Evolutionary conservation across 305 asterid species (phyloP).

Genomic region (Rubia peregrina): DNA sequence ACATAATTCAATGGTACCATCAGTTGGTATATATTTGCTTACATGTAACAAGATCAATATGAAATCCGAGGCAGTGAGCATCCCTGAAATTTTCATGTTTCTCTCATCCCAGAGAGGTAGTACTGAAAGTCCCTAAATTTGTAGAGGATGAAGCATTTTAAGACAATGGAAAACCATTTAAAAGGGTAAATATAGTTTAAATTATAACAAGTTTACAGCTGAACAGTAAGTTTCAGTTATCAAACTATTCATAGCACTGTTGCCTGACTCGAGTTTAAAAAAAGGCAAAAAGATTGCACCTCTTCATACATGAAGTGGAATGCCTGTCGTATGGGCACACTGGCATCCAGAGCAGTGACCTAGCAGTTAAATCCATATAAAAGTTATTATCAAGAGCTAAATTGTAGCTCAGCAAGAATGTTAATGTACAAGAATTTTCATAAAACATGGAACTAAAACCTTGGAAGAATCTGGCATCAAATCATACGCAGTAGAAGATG

Average conservation of each 20-base stretch:
- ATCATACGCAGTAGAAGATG: slow-evolving; percentile 44
- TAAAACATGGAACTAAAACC: slow-evolving; percentile 40
- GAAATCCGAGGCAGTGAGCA: slow-evolving; percentile 74
- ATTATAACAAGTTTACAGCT: not conserved
- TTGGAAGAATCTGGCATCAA: slow-evolving; percentile 63
- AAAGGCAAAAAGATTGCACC: slow-evolving; percentile 25
- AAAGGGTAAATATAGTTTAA: not conserved
- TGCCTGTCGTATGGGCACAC: slow-evolving; percentile 50
- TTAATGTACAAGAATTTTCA: slow-evolving; percentile 12
- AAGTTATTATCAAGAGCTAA: not conserved
- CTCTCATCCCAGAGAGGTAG: slow-evolving; percentile 57
- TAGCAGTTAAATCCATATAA: slow-evolving; percentile 22
- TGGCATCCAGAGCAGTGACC: slow-evolving; percentile 46
- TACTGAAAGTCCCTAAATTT: slow-evolving; percentile 39
- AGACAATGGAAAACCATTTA: slow-evolving; percentile 7
- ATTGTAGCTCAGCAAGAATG: not conserved
- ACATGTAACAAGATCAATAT: slow-evolving; percentile 60
- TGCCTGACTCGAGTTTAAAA: not conserved
- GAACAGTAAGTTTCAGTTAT: not conserved
- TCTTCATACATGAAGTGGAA: slow-evolving; percentile 48
- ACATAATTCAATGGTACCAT: slow-evolving; percentile 5
- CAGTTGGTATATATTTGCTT: slow-evolving; percentile 5
- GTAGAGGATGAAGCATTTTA: slow-evolving; percentile 16
- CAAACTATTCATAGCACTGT: not conserved
- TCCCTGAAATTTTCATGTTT: slow-evolving; percentile 39